Base-by-base conservation (phyloP, 495 filamentous ascomycete species). In the Evernia prunastri region DNA sequence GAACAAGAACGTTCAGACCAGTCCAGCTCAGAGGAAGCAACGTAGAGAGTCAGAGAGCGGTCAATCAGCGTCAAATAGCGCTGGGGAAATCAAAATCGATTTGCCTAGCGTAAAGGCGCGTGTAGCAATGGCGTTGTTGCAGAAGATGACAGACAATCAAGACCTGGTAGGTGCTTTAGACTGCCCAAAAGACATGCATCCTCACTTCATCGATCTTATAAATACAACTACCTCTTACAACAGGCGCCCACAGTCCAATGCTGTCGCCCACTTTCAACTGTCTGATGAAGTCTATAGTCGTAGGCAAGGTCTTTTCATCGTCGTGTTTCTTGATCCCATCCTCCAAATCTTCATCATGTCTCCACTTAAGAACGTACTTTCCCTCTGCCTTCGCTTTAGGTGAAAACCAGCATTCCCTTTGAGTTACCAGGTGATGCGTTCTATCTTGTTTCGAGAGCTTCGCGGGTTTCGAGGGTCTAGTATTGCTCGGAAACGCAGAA, bases 341-440 rank as follows among this genome's bases (percentile, higher is more conserved):
- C 4, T 54, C 29, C 7, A 54, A 3, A 7, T 54, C 27, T 33
- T 54, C 29, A 7, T 54, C 51, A 33, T 33, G 7, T 33, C 29
- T 54, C 51, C 13, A 35, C 2, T 33, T 54, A 10, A 54, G 20
- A 20, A 54, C 29, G 17, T 54, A 54, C 17, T 54, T 54, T 18
- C 51, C 29, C 51, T 54, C 51, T 4, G 51, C 51, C 51, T 54
- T 54, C 6, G 29, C 51, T 54, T 10, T 6, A 0, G 51, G 15
- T 54, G 51, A 54, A 29, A 54, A 54, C 51, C 51, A 33, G 33
- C 51, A 54, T 10, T 54, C 51, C 20, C 27, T 54, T 54, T 54
- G 51, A 33, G 51, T 29, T 10, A 54, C 29, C 51, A 54, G 27
- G 25, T 54, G 51, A 33, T 54, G 29, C 33, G 27, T 18, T 29